phyloP scores from a whole-genome alignment of 306 rosid genomes.

The Inga leiocalycina region DNA sequence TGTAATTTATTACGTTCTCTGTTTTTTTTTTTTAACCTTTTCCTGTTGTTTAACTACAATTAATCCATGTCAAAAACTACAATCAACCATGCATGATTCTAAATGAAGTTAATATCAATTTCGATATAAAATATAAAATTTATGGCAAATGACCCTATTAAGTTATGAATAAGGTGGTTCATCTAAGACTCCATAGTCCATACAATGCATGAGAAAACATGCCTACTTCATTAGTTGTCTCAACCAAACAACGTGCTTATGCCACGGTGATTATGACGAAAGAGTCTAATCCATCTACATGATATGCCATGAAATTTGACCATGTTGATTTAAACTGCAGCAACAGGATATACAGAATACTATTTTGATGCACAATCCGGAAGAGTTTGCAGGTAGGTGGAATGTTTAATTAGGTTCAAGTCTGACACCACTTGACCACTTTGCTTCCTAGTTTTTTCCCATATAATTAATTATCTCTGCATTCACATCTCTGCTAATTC shows the following conservation, averaged over 20 bases:
- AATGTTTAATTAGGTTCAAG: neutral
- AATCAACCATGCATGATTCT: neutral
- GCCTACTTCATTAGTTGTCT: constrained; percentile 2
- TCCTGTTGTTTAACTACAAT: neutral
- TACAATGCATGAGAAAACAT: neutral
- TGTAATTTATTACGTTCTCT: neutral
- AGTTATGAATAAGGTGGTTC: too few species aligned
- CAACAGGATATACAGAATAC: constrained; percentile 94
- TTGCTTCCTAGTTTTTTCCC: constrained; percentile 1
- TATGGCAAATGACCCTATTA: too few species aligned
- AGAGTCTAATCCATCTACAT: neutral
- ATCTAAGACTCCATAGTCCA: too few species aligned
- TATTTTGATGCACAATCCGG: constrained; percentile 78
- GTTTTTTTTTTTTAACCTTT: neutral
- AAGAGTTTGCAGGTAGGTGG: constrained; percentile 83
- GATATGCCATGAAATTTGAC: constrained; percentile 26
- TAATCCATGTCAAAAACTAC: neutral
- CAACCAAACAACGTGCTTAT: neutral
- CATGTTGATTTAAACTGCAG: constrained; percentile 50
- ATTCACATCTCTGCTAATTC: constrained; percentile 11
- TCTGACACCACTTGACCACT: neutral
- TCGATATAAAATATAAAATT: too few species aligned
- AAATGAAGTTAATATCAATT: neutral
- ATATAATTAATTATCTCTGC: constrained; percentile 4
- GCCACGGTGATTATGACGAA: neutral